phyloP scores from a whole-genome alignment of 139 green algal genomes.

The Microglena sp. region DNA sequence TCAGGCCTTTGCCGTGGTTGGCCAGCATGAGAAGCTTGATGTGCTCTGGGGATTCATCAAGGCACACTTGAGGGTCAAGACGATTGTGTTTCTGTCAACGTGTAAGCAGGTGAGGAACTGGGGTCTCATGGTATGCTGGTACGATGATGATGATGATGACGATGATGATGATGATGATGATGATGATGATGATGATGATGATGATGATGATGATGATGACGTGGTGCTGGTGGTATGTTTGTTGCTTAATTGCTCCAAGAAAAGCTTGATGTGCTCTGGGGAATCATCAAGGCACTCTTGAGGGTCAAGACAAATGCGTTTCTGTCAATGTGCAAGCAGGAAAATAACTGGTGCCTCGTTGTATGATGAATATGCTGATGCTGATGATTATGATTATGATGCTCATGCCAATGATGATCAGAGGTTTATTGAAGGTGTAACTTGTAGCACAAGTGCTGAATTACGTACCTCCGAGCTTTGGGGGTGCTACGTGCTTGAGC shows the following conservation, averaged over 20 bases:
- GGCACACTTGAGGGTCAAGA: constrained; percentile 73
- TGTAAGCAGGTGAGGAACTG: constrained; percentile 93
- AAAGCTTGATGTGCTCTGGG: constrained; percentile 93
- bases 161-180: too few species aligned
- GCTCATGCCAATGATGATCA: too few species aligned
- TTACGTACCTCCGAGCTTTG: too few species aligned
- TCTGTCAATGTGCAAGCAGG: constrained; percentile 94
- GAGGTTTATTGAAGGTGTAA: too few species aligned
- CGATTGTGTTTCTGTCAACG: constrained; percentile 89
- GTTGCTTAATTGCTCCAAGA: constrained; percentile 19
- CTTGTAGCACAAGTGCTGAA: too few species aligned
- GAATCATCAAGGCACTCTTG: constrained; percentile 89
- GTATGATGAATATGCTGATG: too few species aligned
- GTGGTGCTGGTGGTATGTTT: too few species aligned
- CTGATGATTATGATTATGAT: too few species aligned
- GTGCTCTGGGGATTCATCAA: constrained; percentile 94
- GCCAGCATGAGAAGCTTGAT: constrained; percentile 78
- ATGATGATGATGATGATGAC: too few species aligned
- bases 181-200: too few species aligned
- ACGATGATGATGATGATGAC: too few species aligned
- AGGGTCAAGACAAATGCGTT: constrained; percentile 84
- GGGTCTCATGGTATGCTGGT: not conserved
- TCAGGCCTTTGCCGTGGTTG: constrained; percentile 63
- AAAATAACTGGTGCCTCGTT: constrained; percentile 8
- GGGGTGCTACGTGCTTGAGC: too few species aligned